Base-by-base conservation (phyloP, 2,329 filamentous ascomycete species). In the Penicillium thymicola region DNA sequence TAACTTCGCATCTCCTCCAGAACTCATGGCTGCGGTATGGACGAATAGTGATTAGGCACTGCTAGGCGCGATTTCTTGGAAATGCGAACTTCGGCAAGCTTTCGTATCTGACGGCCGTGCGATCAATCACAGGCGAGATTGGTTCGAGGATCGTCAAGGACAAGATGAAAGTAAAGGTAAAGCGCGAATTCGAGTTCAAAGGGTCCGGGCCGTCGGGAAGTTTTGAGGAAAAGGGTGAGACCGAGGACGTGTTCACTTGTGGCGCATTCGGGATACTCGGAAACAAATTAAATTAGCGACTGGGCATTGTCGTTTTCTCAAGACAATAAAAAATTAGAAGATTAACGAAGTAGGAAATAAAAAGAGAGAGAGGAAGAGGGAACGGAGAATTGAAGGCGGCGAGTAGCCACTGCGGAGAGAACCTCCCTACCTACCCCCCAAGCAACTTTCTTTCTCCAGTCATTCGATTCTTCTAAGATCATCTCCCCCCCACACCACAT, bases 1-100 rank as follows among this genome's bases (percentile, higher is more conserved):
- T 80, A 99, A 88, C 85, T 97, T 97, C 80, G 94, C 96, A 86
- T 97, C 94, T 78, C 94, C 92, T 79, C 90, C 90, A 61, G 83
- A 79, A 75, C 81, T 85, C 84, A 87, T 87, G 66, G 65, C 78
- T 70, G 62, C 60, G 57, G 54, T 50, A 47, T 63, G 51, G 48
- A 44, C 61, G 55, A 63, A 63, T 60, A 50, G 56, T 50, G 57
- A 54, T 32, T 50, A 21, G 23, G 32, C 25, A 40, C 37, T 25
- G 11, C n/a, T 36, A 37, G 37, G 55, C 44, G 51, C 16, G 40
- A 34, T 34, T 44, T 54, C 48, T 44, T 55, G 41, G 41, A 46
- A 46, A 47, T 28, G 47, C 36, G 40, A 55, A 44, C 18, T 55
- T 60, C 45, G 46, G 55, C 53, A 41, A 50, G 42, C 46, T 57